Evolutionary conservation across 331 rosid genomes (phyloP).

Genomic region (Ulmus americana): DNA sequence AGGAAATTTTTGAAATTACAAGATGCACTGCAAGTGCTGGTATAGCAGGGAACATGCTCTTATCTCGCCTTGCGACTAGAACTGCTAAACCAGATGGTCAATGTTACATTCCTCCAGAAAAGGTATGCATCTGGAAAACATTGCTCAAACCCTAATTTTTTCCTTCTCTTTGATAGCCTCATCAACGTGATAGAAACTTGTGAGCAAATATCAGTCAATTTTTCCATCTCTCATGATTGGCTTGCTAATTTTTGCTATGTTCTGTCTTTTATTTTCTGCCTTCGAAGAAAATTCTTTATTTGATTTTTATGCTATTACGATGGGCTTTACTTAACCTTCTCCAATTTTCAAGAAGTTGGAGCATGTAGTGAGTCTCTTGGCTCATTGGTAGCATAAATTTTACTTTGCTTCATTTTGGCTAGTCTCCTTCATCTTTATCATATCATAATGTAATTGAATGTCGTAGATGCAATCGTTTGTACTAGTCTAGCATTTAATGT

Average conservation of each 20-base stretch:
- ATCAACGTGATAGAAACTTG: not conserved
- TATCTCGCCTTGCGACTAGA: slow-evolving; percentile 96
- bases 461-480: not conserved
- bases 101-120: slow-evolving; percentile 61
- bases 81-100: slow-evolving; percentile 94
- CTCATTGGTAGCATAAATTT: not conserved
- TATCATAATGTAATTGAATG: slow-evolving; percentile 7
- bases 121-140: slow-evolving; percentile 33
- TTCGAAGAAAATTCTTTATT: not conserved
- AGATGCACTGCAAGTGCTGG: slow-evolving; percentile 93
- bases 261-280: not conserved
- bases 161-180: not conserved
- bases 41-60: slow-evolving; percentile 75
- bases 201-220: not conserved
- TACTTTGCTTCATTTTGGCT: not conserved
- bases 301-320: not conserved
- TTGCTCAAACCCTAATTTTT: not conserved
- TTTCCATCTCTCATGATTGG: not conserved
- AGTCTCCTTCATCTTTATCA: not conserved
- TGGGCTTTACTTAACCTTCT: not conserved
- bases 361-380: not conserved
- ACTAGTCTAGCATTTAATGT: not conserved
- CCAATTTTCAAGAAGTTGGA: not conserved
- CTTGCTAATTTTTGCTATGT: not conserved
- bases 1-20: slow-evolving; percentile 66